These are phyloP conservation scores for Paradendryphiella salina DNA, from an alignment of 2,329 filamentous ascomycete genomes.

Conservation along the genomic window DNA sequence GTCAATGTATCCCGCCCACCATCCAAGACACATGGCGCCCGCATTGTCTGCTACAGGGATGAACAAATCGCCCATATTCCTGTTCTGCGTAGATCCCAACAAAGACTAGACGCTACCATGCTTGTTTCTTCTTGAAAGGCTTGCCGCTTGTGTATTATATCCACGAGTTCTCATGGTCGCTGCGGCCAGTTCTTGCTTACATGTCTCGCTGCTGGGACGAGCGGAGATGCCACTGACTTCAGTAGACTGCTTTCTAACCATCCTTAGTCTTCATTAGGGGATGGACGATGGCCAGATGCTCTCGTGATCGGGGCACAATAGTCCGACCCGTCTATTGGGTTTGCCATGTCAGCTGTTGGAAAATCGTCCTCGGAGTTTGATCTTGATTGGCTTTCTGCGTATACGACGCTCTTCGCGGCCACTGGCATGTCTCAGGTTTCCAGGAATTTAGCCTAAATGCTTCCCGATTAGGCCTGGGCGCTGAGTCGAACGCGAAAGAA, in stretches of 20 bases:
- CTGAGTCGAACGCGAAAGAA: neutral
- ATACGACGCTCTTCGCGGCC: neutral
- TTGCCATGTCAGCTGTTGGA: neutral
- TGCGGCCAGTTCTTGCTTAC: neutral
- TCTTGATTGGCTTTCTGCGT: neutral
- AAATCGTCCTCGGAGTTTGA: constrained; percentile 2
- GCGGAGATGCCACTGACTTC: neutral
- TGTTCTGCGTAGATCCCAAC: neutral
- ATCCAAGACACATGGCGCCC: neutral
- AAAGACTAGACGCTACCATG: neutral
- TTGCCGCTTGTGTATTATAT: neutral
- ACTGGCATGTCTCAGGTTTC: neutral
- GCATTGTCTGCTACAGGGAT: neutral
- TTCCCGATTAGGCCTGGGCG: constrained; percentile 12
- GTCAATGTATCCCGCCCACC: neutral
- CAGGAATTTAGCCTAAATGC: constrained; percentile 21
- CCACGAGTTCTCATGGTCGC: neutral
- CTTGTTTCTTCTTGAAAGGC: neutral
- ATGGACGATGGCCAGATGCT: neutral
- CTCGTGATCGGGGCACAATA: neutral
- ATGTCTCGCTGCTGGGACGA: neutral
- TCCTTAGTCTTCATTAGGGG: neutral
- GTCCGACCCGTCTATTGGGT: neutral
- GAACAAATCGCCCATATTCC: neutral
- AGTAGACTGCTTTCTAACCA: constrained; percentile 2